These are phyloP conservation scores for Phanerodontia chrysosporium DNA, from an alignment of 768 basidiomycete species.

Conservation along the genomic window DNA sequence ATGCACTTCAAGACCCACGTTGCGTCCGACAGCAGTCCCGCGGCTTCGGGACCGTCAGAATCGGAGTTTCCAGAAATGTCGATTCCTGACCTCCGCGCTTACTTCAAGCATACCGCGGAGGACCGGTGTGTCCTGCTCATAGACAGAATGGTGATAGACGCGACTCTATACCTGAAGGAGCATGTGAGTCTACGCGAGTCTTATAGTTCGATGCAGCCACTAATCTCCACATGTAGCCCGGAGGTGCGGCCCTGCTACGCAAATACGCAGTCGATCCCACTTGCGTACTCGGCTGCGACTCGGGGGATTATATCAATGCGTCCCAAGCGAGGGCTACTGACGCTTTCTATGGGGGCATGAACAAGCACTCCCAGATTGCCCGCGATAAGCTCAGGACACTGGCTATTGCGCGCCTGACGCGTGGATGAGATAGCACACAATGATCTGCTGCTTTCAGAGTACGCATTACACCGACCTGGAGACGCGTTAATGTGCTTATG, in stretches of 20 bases:
- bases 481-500: no score
- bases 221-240: constrained; percentile 42
- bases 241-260: constrained; percentile 51
- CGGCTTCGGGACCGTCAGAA: neutral
- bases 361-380: constrained; percentile 64
- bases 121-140: constrained; percentile 50
- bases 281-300: neutral
- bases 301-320: constrained; percentile 14
- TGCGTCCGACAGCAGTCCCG: neutral
- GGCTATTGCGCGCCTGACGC: neutral
- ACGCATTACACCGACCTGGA: no score
- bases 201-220: neutral
- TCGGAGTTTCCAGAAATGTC: constrained; percentile 32
- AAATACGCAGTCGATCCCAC: constrained; percentile 38
- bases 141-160: constrained; percentile 60
- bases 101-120: constrained; percentile 26
- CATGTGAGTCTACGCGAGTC: constrained; percentile 47
- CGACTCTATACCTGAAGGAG: constrained; percentile 53
- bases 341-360: constrained; percentile 71
- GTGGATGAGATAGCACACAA: no score
- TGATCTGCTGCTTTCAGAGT: no score
- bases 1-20: constrained; percentile 41
- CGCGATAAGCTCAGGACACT: constrained; percentile 41
- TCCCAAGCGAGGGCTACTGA: constrained; percentile 43
- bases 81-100: constrained; percentile 32